Percentiles rank a stretch among this genome's conserved stretches.
phyloP scores from a whole-genome alignment of 108 stramenopile genomes.

The Skeletonema potamos region DNA sequence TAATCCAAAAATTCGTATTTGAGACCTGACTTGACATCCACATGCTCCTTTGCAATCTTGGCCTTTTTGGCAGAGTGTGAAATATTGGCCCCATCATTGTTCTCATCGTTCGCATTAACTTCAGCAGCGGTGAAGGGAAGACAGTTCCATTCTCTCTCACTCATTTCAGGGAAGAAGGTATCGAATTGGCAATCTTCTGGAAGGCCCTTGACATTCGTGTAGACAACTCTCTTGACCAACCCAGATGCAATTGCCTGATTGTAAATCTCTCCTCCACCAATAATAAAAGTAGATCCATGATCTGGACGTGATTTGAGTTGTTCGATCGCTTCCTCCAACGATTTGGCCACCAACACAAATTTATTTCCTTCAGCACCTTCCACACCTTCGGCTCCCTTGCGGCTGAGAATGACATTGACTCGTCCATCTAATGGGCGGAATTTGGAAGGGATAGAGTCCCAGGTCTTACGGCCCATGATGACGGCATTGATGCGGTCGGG shows the following conservation, averaged over 20 bases:
- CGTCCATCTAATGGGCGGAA: constrained; percentile 93
- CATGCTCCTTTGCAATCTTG: constrained; percentile 32
- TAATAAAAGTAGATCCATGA: constrained; percentile 86
- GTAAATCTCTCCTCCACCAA: constrained; percentile 94
- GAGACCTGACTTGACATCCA: constrained; percentile 57
- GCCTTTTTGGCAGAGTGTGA: constrained; percentile 23
- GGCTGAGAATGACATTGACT: constrained; percentile 91
- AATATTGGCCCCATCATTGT: constrained; percentile 6
- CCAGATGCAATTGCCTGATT: constrained; percentile 74
- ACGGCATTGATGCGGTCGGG: constrained; percentile 86
- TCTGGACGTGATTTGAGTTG: constrained; percentile 51
- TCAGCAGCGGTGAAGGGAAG: constrained; percentile 28
- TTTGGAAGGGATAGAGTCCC: constrained; percentile 93
- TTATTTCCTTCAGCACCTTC: constrained; percentile 33
- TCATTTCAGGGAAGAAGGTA: constrained; percentile 73
- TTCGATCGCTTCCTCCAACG: constrained; percentile 79
- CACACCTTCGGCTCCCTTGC: constrained; percentile 28
- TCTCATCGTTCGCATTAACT: constrained; percentile 12
- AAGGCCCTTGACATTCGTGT: constrained; percentile 65
- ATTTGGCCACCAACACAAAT: constrained; percentile 72
- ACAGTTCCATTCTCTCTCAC: constrained; percentile 59
- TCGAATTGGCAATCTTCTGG: constrained; percentile 68
- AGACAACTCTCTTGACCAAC: constrained; percentile 65
- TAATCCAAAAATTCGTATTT: constrained; percentile 69
- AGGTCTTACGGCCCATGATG: constrained; percentile 99